Percentiles rank a stretch among this genome's conserved stretches.
phyloP scores from a whole-genome alignment of 192 early-diverging fungal genomes.

The Podila horticola region DNA sequence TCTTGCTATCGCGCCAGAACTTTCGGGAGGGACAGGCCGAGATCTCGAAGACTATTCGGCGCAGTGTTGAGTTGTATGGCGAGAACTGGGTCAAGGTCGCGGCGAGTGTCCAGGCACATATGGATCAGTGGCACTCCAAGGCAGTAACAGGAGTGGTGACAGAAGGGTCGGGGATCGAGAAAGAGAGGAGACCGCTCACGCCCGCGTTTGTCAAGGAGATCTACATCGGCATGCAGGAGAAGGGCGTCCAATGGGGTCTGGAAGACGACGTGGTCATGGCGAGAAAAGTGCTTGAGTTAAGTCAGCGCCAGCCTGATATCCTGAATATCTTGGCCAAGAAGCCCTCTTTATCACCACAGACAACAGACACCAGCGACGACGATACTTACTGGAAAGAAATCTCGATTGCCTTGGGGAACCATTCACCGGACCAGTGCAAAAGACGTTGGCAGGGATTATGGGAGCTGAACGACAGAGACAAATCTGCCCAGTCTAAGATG shows the following conservation, averaged over 20 bases:
- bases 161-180: neutral
- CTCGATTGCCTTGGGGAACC: slow-evolving; percentile 25
- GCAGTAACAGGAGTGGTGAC: neutral
- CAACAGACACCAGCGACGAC: neutral
- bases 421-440: slow-evolving; percentile 33
- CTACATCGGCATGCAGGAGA: slow-evolving; percentile 14
- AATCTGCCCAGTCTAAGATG: slow-evolving; percentile 17
- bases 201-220: slow-evolving; percentile 5
- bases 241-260: slow-evolving; percentile 27
- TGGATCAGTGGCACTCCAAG: slow-evolving; percentile 17
- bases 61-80: slow-evolving; percentile 38
- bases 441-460: slow-evolving; percentile 36
- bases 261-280: slow-evolving; percentile 47
- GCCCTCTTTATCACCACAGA: neutral
- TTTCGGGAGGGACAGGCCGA: neutral
- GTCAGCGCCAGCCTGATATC: neutral
- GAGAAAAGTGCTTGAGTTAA: slow-evolving; percentile 19
- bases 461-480: slow-evolving; percentile 14
- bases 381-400: slow-evolving; percentile 23
- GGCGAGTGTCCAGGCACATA: slow-evolving; percentile 3
- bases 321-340: slow-evolving; percentile 12
- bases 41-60: slow-evolving; percentile 2
- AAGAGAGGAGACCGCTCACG: neutral
- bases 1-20: neutral
- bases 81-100: slow-evolving; percentile 47